These are phyloP conservation scores for Ettlia oleoabundans DNA, from an alignment of 139 green algal species.

Conservation along the genomic window DNA sequence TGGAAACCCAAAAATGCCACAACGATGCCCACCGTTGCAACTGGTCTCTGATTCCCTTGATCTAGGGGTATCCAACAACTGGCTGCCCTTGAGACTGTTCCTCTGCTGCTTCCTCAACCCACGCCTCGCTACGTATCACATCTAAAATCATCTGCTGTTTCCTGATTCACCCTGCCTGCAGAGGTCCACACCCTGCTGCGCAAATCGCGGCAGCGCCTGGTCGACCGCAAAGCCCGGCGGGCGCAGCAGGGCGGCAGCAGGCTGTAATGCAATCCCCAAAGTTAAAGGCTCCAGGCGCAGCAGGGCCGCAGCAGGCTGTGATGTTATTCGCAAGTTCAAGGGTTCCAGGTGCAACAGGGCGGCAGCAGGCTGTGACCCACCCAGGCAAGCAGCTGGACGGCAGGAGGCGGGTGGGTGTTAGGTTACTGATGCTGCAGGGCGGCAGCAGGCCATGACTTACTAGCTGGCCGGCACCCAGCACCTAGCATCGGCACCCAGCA, in stretches of 20 bases:
- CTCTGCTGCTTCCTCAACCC: too few relatives aligned
- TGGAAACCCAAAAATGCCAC: too few relatives aligned
- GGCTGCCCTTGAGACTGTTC: too few relatives aligned
- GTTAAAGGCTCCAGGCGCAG: not conserved
- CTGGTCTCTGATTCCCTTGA: too few relatives aligned
- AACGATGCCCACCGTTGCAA: too few relatives aligned
- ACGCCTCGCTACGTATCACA: too few relatives aligned
- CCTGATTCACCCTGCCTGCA: not conserved
- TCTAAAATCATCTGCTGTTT: not conserved
- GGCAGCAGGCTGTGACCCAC: slow-evolving; percentile 27
- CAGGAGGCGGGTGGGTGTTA: too few relatives aligned
- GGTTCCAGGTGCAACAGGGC: not conserved
- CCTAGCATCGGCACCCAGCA: too few relatives aligned
- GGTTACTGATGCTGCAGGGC: not conserved
- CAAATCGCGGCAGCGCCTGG: slow-evolving; percentile 15
- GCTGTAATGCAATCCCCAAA: slow-evolving; percentile 7
- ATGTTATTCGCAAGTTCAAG: too few relatives aligned
- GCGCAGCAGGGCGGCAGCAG: slow-evolving; percentile 11
- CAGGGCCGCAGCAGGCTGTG: not conserved
- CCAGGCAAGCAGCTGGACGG: too few relatives aligned
- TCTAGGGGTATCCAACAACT: too few relatives aligned
- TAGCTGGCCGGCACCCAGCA: too few relatives aligned
- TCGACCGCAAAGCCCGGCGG: not conserved
- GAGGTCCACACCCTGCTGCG: slow-evolving; percentile 39
- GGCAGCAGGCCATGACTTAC: not conserved